Conservation (phyloP, 1,284 basidiomycete species). For the Gomphus sp. region DNA sequence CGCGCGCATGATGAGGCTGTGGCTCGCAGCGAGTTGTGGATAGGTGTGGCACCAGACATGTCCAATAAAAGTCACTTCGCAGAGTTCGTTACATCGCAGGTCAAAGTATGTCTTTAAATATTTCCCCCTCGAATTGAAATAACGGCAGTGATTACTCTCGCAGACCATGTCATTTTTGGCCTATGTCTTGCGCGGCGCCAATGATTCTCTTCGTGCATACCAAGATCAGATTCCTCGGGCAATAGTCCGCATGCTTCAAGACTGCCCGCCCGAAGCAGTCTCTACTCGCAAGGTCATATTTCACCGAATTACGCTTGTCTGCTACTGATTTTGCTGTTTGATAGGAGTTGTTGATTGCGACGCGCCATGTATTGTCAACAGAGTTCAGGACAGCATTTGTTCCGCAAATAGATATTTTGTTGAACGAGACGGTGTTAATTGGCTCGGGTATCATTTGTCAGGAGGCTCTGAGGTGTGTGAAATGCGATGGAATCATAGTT, state of each 20-base stretch:
- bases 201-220: slow-evolving; percentile 68
- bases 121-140: background rate
- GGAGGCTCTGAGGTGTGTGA: slow-evolving; percentile 68
- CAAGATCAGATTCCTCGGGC: slow-evolving; percentile 78
- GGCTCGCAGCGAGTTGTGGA: slow-evolving; percentile 74
- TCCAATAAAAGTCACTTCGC: slow-evolving; percentile 69
- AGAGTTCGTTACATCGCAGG: slow-evolving; percentile 89
- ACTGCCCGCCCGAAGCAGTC: slow-evolving; percentile 88
- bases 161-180: slow-evolving; percentile 91
- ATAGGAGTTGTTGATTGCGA: slow-evolving; percentile 89
- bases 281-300: slow-evolving; percentile 59
- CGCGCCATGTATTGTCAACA: slow-evolving; percentile 84
- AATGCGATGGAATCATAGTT: background rate
- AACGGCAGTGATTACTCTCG: background rate
- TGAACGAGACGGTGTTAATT: slow-evolving; percentile 88
- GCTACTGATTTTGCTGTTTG: slow-evolving; percentile 2
- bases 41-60: slow-evolving; percentile 75
- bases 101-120: slow-evolving; percentile 55
- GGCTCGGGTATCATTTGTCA: slow-evolving; percentile 76
- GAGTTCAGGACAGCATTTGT: slow-evolving; percentile 78
- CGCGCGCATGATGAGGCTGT: slow-evolving; percentile 75
- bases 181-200: slow-evolving; percentile 74
- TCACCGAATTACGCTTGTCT: background rate
- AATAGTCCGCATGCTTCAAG: slow-evolving; percentile 83
- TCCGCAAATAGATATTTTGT: slow-evolving; percentile 81